A percentile compares a stretch with the other conserved stretches of the same genome.
phyloP scores from a whole-genome alignment of 768 basidiomycete species.

The Mycena olivaceomarginata region DNA sequence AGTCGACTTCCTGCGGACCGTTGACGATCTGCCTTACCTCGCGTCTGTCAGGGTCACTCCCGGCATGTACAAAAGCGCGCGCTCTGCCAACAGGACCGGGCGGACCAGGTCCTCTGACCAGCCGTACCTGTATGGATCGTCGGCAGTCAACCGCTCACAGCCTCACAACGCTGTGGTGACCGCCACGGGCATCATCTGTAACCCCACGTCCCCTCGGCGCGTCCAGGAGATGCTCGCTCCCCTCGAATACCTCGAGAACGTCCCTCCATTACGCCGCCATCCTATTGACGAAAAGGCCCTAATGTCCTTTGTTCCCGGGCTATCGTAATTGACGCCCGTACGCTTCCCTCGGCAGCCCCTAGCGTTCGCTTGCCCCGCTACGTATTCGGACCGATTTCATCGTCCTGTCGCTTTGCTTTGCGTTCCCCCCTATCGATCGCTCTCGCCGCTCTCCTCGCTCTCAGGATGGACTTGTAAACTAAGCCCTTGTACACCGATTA shows the following conservation, averaged over 20 bases:
- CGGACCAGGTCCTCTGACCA: conserved; percentile 37
- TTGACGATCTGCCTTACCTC: conserved; percentile 77
- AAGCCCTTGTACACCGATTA: conserved; percentile 9
- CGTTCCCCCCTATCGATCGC: conserved; percentile 1
- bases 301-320: conserved; percentile 66
- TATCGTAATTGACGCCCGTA: conserved; percentile 6
- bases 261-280: conserved; percentile 78
- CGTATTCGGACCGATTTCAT: conserved; percentile 17
- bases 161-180: not conserved
- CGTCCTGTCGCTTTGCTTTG: conserved; percentile 19
- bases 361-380: not conserved
- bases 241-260: conserved; percentile 76
- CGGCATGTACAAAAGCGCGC: conserved; percentile 80
- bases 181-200: not conserved
- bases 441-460: conserved; percentile 23
- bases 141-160: conserved; percentile 28
- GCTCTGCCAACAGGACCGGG: conserved; percentile 64
- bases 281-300: conserved; percentile 83
- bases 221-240: conserved; percentile 70
- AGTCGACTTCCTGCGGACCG: conserved; percentile 71
- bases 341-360: not conserved
- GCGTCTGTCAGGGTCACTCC: conserved; percentile 72
- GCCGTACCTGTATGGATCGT: conserved; percentile 1
- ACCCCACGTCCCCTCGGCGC: not conserved
- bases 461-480: conserved; percentile 16